Percentiles rank a stretch among this genome's conserved stretches.
Evolutionary conservation across 2,329 filamentous ascomycete species (phyloP).

Genomic region (Fusarium keratoplasticum): DNA sequence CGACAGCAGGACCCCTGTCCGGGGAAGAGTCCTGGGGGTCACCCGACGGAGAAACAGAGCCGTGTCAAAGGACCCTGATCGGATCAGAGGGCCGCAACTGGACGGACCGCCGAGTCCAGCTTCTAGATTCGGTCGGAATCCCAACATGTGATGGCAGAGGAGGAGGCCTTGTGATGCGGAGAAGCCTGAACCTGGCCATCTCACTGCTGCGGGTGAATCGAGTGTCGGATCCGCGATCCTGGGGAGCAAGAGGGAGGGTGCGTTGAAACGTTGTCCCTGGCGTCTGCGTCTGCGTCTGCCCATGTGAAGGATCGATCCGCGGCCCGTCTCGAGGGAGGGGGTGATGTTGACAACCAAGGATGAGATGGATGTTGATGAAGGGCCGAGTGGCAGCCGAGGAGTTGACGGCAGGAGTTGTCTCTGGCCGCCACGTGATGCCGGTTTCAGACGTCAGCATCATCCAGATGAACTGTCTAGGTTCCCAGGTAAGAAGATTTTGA

Average conservation of each 20-base stretch:
- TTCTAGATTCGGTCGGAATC: slow-evolving; percentile 30
- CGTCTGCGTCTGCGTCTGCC: slow-evolving; percentile 17
- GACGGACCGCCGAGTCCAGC: slow-evolving; percentile 19
- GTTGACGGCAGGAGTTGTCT: neutral
- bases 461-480: neutral
- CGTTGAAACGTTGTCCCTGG: slow-evolving; percentile 16
- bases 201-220: slow-evolving; percentile 35
- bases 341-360: slow-evolving; percentile 10
- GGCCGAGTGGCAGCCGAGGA: neutral
- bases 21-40: slow-evolving; percentile 23
- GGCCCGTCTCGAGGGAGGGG: slow-evolving; percentile 16
- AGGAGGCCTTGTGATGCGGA: slow-evolving; percentile 40
- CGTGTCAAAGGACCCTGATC: slow-evolving; percentile 25
- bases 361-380: neutral
- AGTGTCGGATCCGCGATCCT: slow-evolving; percentile 35
- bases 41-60: slow-evolving; percentile 40
- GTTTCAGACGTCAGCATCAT: neutral
- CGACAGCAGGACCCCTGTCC: slow-evolving; percentile 12
- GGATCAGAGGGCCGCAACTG: slow-evolving; percentile 38
- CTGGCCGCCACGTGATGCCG: neutral
- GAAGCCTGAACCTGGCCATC: slow-evolving; percentile 32
- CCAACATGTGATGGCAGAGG: slow-evolving; percentile 34
- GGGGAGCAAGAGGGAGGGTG: neutral
- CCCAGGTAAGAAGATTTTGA: neutral
- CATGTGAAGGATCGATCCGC: slow-evolving; percentile 29